Base-by-base conservation (phyloP, 352 stramenopile genomes). In the Phytopythium vexans region DNA sequence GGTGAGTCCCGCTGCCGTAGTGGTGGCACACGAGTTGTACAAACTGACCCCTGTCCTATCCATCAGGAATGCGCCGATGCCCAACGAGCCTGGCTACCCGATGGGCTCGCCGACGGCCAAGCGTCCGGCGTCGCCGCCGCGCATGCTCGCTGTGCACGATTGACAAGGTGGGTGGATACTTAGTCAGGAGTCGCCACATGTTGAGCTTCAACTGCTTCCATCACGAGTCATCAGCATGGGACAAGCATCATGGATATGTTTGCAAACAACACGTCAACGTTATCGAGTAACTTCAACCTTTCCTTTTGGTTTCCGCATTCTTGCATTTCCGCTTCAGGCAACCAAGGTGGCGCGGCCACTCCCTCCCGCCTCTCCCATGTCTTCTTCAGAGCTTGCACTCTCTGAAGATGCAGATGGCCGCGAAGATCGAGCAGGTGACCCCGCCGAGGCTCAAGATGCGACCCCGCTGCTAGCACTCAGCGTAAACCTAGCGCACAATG, bases 41-140 rank as follows among this genome's bases (percentile, higher is more conserved):
- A n/a, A 15, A 1, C 11, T 42, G n/a, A 40, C 15, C 37, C 37
- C 55, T 33, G 54, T 9, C 39, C 8, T 9, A 4, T 45, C 36
- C 37, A 11, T 14, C 27, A 84, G 76, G 52, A 87, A 87, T 49
- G 73, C 73, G 6, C 54, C 73, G 8, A 74, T 87, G 58, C 71
- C 71, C 6, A 58, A 67, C 16, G 76, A 87, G 56, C 67, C 58
- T 8, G 46, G 64, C 27, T 63, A 61, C 12, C 57, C 58, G 11
- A 16, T 78, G 45, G 50, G 47, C 50, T 78, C 69, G 2, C 65
- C 72, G 6, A 78, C 60, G 21, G 33, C 60, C 40, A 80, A 79
- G 46, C 69, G 68, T 6, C 73, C 76, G 11, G 72, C 66, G 3
- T 87, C 76, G 5, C 73, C 76, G 32, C 69, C 77, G n/a, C 73